These are phyloP conservation scores for Sporothrix brasiliensis DNA, from an alignment of 2,329 filamentous ascomycete genomes.

Conservation along the genomic window DNA sequence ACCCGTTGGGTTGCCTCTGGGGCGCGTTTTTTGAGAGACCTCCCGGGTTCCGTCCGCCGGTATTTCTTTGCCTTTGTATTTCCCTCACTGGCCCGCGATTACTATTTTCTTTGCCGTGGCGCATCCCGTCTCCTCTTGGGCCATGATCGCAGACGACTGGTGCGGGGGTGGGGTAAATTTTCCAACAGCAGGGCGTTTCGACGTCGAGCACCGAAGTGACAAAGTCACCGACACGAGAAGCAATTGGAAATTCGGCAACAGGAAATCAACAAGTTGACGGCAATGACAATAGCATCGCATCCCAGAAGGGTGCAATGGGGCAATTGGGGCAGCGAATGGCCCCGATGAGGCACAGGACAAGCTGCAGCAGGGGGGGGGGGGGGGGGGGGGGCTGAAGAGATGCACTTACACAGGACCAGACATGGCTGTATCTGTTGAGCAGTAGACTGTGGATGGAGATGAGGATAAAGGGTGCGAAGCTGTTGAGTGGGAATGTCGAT, in stretches of 20 bases:
- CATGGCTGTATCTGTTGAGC: constrained; percentile 48
- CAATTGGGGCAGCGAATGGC: background rate
- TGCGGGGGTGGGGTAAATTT: constrained; percentile 37
- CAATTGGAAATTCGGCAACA: constrained; percentile 33
- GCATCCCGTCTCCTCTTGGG: constrained; percentile 9
- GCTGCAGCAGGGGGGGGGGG: constrained; percentile 19
- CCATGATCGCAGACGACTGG: constrained; percentile 19
- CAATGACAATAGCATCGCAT: constrained; percentile 13
- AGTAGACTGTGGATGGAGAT: constrained; percentile 19
- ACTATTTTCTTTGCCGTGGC: constrained; percentile 19
- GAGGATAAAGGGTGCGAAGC: background rate
- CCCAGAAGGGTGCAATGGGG: background rate
- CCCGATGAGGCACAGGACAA: constrained; percentile 17
- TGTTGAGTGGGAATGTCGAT: background rate
- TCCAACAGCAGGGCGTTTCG: constrained; percentile 23
- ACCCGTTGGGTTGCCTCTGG: constrained; percentile 3
- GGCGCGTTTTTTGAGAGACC: background rate
- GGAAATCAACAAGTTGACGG: background rate
- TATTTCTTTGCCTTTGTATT: background rate
- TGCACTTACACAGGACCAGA: constrained; percentile 69
- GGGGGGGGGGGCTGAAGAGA: constrained; percentile 17
- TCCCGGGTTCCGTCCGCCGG: background rate
- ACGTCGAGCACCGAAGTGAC: background rate
- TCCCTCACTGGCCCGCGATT: constrained; percentile 14
- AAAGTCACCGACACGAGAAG: background rate